Evolutionary conservation across 2,329 filamentous ascomycete genomes (phyloP).

Genomic region (Penicillium sumatraense): DNA sequence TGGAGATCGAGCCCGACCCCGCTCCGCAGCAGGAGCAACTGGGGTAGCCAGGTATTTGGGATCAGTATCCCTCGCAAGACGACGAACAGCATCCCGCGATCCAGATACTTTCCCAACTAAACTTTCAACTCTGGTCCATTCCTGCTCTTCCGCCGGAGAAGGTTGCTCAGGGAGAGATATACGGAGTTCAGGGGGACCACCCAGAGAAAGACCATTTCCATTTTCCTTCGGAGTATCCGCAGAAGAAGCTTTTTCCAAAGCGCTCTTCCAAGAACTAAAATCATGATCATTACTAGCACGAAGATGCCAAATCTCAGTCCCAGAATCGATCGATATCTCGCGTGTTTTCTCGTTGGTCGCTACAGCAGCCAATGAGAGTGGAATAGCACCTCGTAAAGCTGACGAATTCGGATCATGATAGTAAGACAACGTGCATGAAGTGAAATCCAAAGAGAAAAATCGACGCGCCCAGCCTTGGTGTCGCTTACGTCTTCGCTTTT

Average conservation of each 20-base stretch:
- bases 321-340: conserved; percentile 96
- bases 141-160: conserved; percentile 67
- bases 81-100: conserved; percentile 83
- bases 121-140: conserved; percentile 86
- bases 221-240: conserved; percentile 47
- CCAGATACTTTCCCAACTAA: conserved; percentile 85
- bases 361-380: conserved; percentile 86
- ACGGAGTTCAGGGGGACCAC: conserved; percentile 29
- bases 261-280: conserved; percentile 84
- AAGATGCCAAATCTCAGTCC: conserved; percentile 95
- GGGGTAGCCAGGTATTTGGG: conserved; percentile 56
- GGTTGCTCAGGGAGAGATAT: conserved; percentile 38
- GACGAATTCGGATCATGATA: conserved; percentile 95
- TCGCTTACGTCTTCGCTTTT: conserved; percentile 90
- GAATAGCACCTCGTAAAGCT: conserved; percentile 87
- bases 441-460: conserved; percentile 96
- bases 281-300: conserved; percentile 81
- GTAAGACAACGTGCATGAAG: conserved; percentile 91
- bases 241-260: conserved; percentile 82
- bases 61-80: conserved; percentile 83
- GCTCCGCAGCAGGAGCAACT: conserved; percentile 22
- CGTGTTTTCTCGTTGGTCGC: conserved; percentile 84
- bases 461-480: conserved; percentile 90
- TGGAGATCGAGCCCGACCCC: conserved; percentile 37
- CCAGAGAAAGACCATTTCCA: conserved; percentile 19